These are phyloP conservation scores for Rhizopogon sp. DNA, from an alignment of 768 basidiomycete species.

Conservation along the genomic window DNA sequence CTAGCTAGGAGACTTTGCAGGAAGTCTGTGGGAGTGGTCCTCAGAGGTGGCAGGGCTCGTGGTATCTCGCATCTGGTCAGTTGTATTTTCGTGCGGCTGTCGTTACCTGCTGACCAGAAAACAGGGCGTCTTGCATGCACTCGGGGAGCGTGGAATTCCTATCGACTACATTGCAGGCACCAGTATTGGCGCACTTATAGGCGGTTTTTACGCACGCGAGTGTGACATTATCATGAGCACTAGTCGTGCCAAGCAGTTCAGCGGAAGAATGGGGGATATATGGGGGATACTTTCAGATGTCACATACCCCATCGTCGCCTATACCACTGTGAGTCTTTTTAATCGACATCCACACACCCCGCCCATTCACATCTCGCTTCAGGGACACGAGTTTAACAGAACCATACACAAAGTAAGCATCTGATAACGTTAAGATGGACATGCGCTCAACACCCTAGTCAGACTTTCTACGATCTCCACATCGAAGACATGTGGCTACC, in stretches of 20 bases:
- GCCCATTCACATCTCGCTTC: constrained; percentile 4
- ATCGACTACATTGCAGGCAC: constrained; percentile 95
- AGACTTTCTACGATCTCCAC: constrained; percentile 92
- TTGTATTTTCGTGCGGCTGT: constrained; percentile 16
- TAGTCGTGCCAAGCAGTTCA: constrained; percentile 88
- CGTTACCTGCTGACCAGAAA: constrained; percentile 2
- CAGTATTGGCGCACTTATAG: constrained; percentile 89
- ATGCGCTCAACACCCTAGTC: constrained; percentile 6
- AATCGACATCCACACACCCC: constrained; percentile 1
- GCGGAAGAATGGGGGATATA: constrained; percentile 86
- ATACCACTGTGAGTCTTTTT: constrained; percentile 53
- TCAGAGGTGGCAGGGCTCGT: constrained; percentile 95
- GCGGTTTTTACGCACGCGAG: constrained; percentile 92
- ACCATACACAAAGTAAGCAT: constrained; percentile 77
- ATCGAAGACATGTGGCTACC: constrained; percentile 99
- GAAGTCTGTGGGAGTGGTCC: constrained; percentile 86
- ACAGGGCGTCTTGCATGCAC: constrained; percentile 86
- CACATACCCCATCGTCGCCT: constrained; percentile 72
- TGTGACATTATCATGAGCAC: constrained; percentile 84
- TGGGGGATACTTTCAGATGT: constrained; percentile 94
- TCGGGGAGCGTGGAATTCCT: constrained; percentile 90
- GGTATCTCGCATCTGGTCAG: constrained; percentile 70
- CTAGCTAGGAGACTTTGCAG: constrained; percentile 90
- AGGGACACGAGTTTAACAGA: constrained; percentile 95
- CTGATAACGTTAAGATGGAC: not conserved